Conservation (phyloP, 2,329 filamentous ascomycete genomes). For the Ophiostoma sp. region DNA sequence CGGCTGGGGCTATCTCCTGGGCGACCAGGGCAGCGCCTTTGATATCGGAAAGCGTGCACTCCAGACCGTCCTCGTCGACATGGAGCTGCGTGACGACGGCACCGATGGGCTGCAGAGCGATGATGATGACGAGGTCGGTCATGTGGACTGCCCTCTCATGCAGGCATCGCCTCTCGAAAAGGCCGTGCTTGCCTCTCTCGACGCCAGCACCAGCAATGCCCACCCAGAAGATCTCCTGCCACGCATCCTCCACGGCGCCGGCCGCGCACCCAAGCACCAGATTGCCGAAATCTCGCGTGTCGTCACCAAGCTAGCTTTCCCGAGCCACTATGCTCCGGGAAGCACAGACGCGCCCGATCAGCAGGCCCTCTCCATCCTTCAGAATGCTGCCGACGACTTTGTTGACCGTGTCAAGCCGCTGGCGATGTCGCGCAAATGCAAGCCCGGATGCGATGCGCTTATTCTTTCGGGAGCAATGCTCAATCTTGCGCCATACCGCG, state of each 20-base stretch:
- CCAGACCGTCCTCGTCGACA: slow-evolving; percentile 19
- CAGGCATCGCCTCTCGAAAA: not conserved
- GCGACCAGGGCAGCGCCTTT: slow-evolving; percentile 22
- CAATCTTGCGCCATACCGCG: slow-evolving; percentile 18
- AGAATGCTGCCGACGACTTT: slow-evolving; percentile 5
- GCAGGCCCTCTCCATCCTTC: slow-evolving; percentile 4
- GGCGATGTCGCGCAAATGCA: slow-evolving; percentile 16
- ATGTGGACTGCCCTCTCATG: not conserved
- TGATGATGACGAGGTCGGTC: not conserved
- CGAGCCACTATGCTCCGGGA: not conserved
- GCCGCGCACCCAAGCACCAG: slow-evolving; percentile 20
- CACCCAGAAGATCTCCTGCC: slow-evolving; percentile 16
- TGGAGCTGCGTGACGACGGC: slow-evolving; percentile 19
- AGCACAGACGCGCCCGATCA: not conserved
- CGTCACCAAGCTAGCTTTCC: slow-evolving; percentile 20
- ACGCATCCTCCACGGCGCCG: slow-evolving; percentile 18
- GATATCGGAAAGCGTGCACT: slow-evolving; percentile 21
- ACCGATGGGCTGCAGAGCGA: not conserved
- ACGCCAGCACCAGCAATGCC: not conserved
- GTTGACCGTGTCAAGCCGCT: slow-evolving; percentile 18
- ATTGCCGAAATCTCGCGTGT: slow-evolving; percentile 20
- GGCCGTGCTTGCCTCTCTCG: slow-evolving; percentile 15
- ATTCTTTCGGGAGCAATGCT: slow-evolving; percentile 21
- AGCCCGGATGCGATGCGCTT: slow-evolving; percentile 14
- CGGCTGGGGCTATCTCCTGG: slow-evolving; percentile 21